Evolutionary conservation across 1,284 basidiomycete species (phyloP).

Genomic region (Malassezia japonica): DNA sequence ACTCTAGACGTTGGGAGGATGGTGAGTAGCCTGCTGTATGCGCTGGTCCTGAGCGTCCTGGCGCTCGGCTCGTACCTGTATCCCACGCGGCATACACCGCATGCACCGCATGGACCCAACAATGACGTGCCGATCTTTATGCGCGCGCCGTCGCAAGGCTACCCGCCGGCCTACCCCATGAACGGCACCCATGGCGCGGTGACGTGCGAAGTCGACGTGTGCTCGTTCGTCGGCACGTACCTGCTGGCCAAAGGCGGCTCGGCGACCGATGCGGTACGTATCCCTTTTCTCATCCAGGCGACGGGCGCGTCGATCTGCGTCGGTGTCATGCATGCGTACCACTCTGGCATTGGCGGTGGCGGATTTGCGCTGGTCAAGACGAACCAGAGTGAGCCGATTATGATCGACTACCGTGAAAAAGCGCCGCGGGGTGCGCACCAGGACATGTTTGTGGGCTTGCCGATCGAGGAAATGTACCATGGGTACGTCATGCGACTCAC

Average conservation of each 20-base stretch:
- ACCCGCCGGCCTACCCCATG: constrained; percentile 19
- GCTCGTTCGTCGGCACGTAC: constrained; percentile 49
- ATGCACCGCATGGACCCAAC: not conserved
- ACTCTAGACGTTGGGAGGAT: too few relatives aligned
- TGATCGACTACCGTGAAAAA: constrained; percentile 51
- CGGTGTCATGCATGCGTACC: constrained; percentile 49
- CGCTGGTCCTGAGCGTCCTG: constrained; percentile 5
- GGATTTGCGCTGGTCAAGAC: constrained; percentile 36
- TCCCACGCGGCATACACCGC: not conserved
- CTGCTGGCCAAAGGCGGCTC: constrained; percentile 49
- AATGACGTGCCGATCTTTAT: constrained; percentile 14
- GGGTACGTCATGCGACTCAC: constrained; percentile 19
- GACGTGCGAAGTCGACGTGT: constrained; percentile 47
- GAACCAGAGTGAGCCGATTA: constrained; percentile 32
- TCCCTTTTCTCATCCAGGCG: too few relatives aligned
- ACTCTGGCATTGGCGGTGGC: constrained; percentile 50
- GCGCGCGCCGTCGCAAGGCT: constrained; percentile 33
- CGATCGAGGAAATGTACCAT: constrained; percentile 26
- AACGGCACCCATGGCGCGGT: constrained; percentile 35
- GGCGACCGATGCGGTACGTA: constrained; percentile 50
- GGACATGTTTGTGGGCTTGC: constrained; percentile 41
- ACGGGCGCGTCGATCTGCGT: constrained; percentile 49
- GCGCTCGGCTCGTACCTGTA: not conserved
- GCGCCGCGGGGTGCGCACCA: constrained; percentile 48
- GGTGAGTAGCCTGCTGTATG: too few relatives aligned